Conservation (phyloP, 1,284 basidiomycete genomes). For the Leccinum subrobustum region DNA sequence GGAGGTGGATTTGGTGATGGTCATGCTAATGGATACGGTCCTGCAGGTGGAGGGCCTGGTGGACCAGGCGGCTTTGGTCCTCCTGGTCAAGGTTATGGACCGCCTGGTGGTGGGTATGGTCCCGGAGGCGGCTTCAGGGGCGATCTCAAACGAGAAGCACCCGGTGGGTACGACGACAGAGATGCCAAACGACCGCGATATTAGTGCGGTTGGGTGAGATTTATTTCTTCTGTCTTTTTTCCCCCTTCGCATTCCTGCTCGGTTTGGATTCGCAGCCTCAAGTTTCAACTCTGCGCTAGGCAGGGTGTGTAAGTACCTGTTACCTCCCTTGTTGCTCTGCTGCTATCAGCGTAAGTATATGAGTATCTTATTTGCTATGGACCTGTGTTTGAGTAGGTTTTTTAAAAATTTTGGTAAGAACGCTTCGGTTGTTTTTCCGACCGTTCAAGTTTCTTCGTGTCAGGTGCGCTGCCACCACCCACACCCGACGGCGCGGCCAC, state of each 20-base stretch:
- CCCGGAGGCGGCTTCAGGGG: slow-evolving; percentile 53
- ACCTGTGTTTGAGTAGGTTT: slow-evolving; percentile 4
- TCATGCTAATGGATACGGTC: slow-evolving; percentile 55
- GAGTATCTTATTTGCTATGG: slow-evolving; percentile 32
- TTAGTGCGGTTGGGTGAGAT: slow-evolving; percentile 47
- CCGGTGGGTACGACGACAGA: slow-evolving; percentile 76
- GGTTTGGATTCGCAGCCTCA: slow-evolving; percentile 28
- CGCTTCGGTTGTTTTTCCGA: neutral
- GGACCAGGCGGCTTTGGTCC: slow-evolving; percentile 52
- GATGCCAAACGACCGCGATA: slow-evolving; percentile 80
- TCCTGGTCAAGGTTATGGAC: slow-evolving; percentile 35
- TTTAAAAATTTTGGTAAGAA: slow-evolving; percentile 5
- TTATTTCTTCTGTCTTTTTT: slow-evolving; percentile 20
- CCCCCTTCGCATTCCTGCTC: slow-evolving; percentile 18
- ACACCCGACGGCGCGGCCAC: neutral
- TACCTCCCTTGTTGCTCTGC: slow-evolving; percentile 28
- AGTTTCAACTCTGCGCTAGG: slow-evolving; percentile 33
- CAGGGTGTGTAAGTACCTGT: slow-evolving; percentile 36
- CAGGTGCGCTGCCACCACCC: neutral
- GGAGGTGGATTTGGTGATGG: slow-evolving; percentile 60
- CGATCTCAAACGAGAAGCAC: slow-evolving; percentile 66
- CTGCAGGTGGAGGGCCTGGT: slow-evolving; percentile 41
- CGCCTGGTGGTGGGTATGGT: slow-evolving; percentile 37
- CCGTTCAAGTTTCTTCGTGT: neutral
- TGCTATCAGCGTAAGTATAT: slow-evolving; percentile 36